Evolutionary conservation across 495 filamentous ascomycete species (phyloP).

Genomic region (Penicillium arizonense): DNA sequence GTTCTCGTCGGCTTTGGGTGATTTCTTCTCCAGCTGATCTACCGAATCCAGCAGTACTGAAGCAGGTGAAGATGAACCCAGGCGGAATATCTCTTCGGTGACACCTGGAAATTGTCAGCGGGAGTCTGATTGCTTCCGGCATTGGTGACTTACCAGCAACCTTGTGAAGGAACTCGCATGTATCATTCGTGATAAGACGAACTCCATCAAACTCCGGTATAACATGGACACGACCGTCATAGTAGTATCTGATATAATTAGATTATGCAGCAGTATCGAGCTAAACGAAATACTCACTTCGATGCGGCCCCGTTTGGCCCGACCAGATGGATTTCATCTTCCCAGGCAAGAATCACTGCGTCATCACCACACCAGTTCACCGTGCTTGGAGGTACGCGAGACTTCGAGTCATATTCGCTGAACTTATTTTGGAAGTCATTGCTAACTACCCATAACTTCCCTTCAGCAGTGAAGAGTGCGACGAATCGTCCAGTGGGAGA

Average conservation of each 20-base stretch:
- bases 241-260: conserved; percentile 64
- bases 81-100: conserved; percentile 82
- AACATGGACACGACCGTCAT: conserved; percentile 87
- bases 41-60: conserved; percentile 91
- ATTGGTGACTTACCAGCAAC: conserved; percentile 57
- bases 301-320: conserved; percentile 77
- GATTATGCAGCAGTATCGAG: background rate
- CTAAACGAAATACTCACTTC: conserved; percentile 39
- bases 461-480: conserved; percentile 79
- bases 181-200: conserved; percentile 81
- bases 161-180: conserved; percentile 93
- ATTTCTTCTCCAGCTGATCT: conserved; percentile 87
- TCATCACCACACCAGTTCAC: conserved; percentile 97
- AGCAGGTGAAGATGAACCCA: conserved; percentile 82
- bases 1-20: conserved; percentile 95
- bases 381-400: conserved; percentile 80
- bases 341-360: conserved; percentile 92
- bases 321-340: conserved; percentile 96
- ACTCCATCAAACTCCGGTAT: conserved; percentile 88
- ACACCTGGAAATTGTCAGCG: conserved; percentile 47
- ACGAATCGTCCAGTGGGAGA: conserved; percentile 89
- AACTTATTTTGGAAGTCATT: conserved; percentile 90
- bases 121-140: background rate
- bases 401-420: conserved; percentile 87
- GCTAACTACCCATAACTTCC: conserved; percentile 89